Evolutionary conservation across 441 rosid genomes (phyloP), one percentile per base, ranked within the genome.

Genomic region (Erysimum pusillum): DNA sequence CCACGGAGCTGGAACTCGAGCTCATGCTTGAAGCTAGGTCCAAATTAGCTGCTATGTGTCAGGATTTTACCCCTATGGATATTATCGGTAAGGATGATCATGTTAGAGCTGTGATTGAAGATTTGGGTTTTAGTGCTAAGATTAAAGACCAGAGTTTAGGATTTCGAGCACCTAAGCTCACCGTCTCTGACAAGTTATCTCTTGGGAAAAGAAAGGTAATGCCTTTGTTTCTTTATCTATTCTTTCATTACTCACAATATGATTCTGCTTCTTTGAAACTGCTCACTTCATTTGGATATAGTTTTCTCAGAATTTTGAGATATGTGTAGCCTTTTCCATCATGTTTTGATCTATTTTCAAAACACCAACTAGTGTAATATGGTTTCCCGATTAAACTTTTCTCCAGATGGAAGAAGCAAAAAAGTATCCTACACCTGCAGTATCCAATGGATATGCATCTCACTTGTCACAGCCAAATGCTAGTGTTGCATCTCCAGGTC

Each of bases 21-120:
- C 74, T 92, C 73, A 95, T 95, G 98, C 82, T 63, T 59, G 96
- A 92, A 81, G 99, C 99, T n/a, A 87, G 90, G 82, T 87, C 83
- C 67, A 87, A 80, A 72, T 67, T 95, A 74, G 94, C 83, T 6
- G 86, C 60, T 38, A 79, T 87, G 70, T 92, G 96, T 22, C 83
- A 65, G 34, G 84, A 76, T 39, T 77, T 90, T 63, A 54, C 82
- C 9, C 99, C 99, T 3, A 85, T 72, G 68, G 98, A 92, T 78
- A 83, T 92, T 28, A 85, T 91, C 15, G 67, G 72, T 18, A 74
- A 81, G 10, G 94, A 87, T 52, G 86, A 84, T 25, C 28, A 25
- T n/a, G 75, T 90, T 58, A 90, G 76, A 78, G 77, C 73, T 49
- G 82, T 92, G 76, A 85, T 92, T 83, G 95, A 95, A 71, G 98